A percentile compares a stretch with the other conserved stretches of the same genome.
Conservation (phyloP, 768 basidiomycete species). For the Cubamyces sp. region DNA sequence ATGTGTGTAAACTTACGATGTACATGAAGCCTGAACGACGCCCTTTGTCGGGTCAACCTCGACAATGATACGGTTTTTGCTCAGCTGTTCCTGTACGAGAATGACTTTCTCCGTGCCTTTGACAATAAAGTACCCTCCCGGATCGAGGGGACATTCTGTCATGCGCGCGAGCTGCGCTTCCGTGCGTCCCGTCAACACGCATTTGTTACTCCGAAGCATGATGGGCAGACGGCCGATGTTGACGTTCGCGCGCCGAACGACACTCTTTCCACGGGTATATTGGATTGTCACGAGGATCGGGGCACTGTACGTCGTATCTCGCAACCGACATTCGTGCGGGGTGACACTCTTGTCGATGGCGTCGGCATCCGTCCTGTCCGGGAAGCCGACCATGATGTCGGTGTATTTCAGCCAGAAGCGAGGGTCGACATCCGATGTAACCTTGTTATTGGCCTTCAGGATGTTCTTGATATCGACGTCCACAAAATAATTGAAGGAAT, state of each 20-base stretch:
- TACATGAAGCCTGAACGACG: conserved; percentile 92
- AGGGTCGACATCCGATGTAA: conserved; percentile 96
- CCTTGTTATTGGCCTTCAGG: conserved; percentile 89
- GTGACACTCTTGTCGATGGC: conserved; percentile 83
- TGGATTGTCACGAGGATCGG: conserved; percentile 93
- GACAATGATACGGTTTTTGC: conserved; percentile 99
- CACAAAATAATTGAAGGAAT: conserved; percentile 99
- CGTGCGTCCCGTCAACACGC: conserved; percentile 77
- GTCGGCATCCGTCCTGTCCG: conserved; percentile 84
- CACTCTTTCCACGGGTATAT: conserved; percentile 90
- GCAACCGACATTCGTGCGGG: conserved; percentile 95
- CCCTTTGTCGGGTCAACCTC: conserved; percentile 92
- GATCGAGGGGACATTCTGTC: conserved; percentile 97
- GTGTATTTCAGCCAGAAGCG: conserved; percentile 96
- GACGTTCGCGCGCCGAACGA: conserved; percentile 81
- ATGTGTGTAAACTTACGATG: conserved; percentile 66
- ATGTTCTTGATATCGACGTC: conserved; percentile 97
- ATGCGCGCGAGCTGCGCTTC: conserved; percentile 89
- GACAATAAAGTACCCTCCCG: conserved; percentile 99
- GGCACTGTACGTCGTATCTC: conserved; percentile 93
- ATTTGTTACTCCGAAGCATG: conserved; percentile 96
- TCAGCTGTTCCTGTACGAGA: conserved; percentile 96
- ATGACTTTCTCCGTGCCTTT: conserved; percentile 99
- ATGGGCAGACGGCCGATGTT: conserved; percentile 92
- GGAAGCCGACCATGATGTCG: conserved; percentile 92